Base-by-base conservation (phyloP, 192 early-diverging fungal genomes). In the Endogone sp. region DNA sequence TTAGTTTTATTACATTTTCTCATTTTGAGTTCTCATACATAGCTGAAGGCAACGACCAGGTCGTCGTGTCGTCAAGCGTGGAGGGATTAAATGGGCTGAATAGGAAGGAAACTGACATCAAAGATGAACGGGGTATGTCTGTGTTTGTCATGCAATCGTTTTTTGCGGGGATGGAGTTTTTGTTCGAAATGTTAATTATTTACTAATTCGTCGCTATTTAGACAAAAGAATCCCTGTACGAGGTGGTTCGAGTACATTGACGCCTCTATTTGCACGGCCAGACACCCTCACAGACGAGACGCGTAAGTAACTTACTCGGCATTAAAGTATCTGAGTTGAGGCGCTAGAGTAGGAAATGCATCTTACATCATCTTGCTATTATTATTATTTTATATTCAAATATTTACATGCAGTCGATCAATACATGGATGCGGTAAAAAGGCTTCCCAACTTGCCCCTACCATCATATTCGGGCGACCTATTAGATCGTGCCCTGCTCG, bases 401-500 rank as follows among this genome's bases (percentile, higher is more conserved):
- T n/a, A 21, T 67, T 64, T 6, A n/a, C 22, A 27, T 49, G 31
- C 60, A 81, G 79, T 85, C 20, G 75, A 84, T 22, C 13, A 13
- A 9, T 87, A 87, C 49, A 76, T 85, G 66, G 59, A 64, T 20
- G 32, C 62, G 10, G 76, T 84, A 1, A 72, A 73, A 23, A 63
- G 64, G 3, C 29, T 81, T 6, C 54, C 63, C 0, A 54, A 74
- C 13, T 63, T 82, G 2, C 75, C 83, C 3, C 24, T 79, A n/a
- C 64, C 78, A 10, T 67, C 58, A 0, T 81, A 84, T 60, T 89
- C 87, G 6, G 70, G 85, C 62, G 91, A 92, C 71, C 66, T 86
- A 49, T 81, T 88, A 62, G 91, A 92, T 62, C 75, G 79, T 11
- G 89, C 87, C 4, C 72, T 93, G 29, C 64, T 82, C 55, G 78